These are phyloP conservation scores for Alternaria sp. DNA, from an alignment of 2,329 filamentous ascomycete genomes.

Conservation along the genomic window DNA sequence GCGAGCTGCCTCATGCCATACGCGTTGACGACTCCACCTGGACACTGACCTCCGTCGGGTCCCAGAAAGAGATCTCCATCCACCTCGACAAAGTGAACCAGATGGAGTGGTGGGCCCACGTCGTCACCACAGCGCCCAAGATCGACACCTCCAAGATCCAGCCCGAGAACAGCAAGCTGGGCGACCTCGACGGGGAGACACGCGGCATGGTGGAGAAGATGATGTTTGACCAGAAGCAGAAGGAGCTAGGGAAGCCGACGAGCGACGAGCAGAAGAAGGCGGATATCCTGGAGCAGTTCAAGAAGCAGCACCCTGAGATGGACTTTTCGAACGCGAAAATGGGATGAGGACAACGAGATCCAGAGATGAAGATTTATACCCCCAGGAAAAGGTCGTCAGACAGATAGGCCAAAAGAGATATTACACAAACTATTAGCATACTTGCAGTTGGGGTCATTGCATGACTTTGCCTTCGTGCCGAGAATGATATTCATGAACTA, in stretches of 20 bases:
- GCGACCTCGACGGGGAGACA: slow-evolving; percentile 93
- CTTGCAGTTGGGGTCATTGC: neutral
- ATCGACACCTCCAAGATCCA: slow-evolving; percentile 96
- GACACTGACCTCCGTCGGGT: slow-evolving; percentile 77
- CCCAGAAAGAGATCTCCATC: slow-evolving; percentile 77
- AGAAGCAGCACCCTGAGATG: slow-evolving; percentile 78
- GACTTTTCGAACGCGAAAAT: slow-evolving; percentile 72
- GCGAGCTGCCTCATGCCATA: slow-evolving; percentile 81
- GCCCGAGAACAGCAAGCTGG: slow-evolving; percentile 89
- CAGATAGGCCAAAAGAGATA: neutral
- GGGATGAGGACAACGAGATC: slow-evolving; percentile 34
- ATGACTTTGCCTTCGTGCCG: neutral
- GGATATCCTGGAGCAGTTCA: slow-evolving; percentile 89
- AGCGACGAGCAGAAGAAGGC: slow-evolving; percentile 96
- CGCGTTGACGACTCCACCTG: slow-evolving; percentile 88
- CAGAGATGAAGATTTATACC: neutral
- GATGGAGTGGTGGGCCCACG: slow-evolving; percentile 98
- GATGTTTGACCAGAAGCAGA: slow-evolving; percentile 99
- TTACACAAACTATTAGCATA: neutral
- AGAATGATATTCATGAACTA: neutral
- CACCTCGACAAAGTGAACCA: slow-evolving; percentile 96
- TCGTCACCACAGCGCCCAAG: slow-evolving; percentile 82
- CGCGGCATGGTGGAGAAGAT: slow-evolving; percentile 99
- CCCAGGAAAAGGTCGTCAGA: neutral
- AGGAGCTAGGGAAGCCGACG: slow-evolving; percentile 86